These are phyloP conservation scores for Rhodamnia rubescens DNA, from an alignment of 345 rosid genomes.

Conservation along the genomic window DNA sequence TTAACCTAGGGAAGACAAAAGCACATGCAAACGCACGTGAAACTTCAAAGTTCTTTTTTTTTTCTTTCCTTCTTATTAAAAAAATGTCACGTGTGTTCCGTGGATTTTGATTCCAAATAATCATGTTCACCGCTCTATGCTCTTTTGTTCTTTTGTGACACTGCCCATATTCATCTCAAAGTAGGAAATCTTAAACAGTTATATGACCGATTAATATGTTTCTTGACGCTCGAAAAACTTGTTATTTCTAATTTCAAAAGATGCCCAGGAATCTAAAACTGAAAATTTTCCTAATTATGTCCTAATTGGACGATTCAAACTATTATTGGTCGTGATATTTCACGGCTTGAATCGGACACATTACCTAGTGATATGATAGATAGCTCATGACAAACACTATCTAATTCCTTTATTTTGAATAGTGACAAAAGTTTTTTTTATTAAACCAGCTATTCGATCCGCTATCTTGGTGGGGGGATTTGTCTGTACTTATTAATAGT, in stretches of 20 bases:
- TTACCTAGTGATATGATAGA: neutral
- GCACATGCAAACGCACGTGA: no score
- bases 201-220: neutral
- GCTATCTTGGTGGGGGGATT: neutral
- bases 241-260: no score
- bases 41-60: no score
- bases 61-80: no score
- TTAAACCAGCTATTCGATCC: neutral
- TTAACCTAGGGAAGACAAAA: no score
- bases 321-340: neutral
- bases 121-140: no score
- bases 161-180: no score
- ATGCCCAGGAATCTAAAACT: neutral
- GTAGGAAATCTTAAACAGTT: no score
- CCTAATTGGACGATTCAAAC: neutral
- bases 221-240: neutral
- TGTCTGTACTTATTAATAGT: neutral
- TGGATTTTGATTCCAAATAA: neutral
- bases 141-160: no score
- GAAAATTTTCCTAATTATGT: neutral
- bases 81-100: no score
- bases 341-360: neutral
- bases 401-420: neutral
- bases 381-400: neutral
- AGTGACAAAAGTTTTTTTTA: neutral